These are phyloP conservation scores for Ailanthus altissimus DNA, from an alignment of 345 rosid species.

Conservation along the genomic window DNA sequence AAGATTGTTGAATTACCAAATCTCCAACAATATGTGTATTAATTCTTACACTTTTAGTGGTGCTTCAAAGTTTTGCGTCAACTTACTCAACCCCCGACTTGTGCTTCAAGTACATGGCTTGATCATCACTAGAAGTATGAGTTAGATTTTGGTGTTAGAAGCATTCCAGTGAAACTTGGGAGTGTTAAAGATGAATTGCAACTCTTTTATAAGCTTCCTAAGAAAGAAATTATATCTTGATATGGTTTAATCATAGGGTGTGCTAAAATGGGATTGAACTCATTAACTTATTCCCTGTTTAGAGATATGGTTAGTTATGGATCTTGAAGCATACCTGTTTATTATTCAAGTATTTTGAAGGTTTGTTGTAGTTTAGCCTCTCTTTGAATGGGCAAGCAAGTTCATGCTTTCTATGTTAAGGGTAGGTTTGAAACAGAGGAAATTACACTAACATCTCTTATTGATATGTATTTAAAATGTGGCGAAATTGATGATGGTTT, in stretches of 20 bases:
- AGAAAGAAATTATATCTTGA: slow-evolving; percentile 65
- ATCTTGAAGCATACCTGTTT: slow-evolving; percentile 50
- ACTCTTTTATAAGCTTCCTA: slow-evolving; percentile 51
- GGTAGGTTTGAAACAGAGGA: slow-evolving; percentile 54
- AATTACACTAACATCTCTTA: slow-evolving; percentile 46
- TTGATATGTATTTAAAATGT: slow-evolving; percentile 69
- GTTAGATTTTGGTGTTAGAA: slow-evolving; percentile 59
- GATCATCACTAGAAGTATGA: slow-evolving; percentile 54
- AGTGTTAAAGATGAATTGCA: slow-evolving; percentile 37
- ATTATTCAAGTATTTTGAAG: slow-evolving; percentile 56
- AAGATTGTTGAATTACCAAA: no score
- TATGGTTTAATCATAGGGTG: slow-evolving; percentile 59
- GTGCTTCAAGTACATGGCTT: slow-evolving; percentile 70
- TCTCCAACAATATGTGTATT: slow-evolving; percentile 37
- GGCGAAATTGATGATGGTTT: slow-evolving; percentile 61
- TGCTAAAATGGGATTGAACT: slow-evolving; percentile 44
- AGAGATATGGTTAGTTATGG: slow-evolving; percentile 44
- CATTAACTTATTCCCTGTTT: slow-evolving; percentile 47
- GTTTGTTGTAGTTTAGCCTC: slow-evolving; percentile 60
- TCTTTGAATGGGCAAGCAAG: slow-evolving; percentile 56
- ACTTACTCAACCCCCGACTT: slow-evolving; percentile 45
- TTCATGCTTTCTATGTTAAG: slow-evolving; percentile 62
- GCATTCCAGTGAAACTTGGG: slow-evolving; percentile 55
- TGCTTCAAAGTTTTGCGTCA: slow-evolving; percentile 60
- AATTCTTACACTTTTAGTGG: slow-evolving; percentile 68